Evolutionary conservation across 768 basidiomycete genomes (phyloP).

Genomic region (Boletus rubropictus): DNA sequence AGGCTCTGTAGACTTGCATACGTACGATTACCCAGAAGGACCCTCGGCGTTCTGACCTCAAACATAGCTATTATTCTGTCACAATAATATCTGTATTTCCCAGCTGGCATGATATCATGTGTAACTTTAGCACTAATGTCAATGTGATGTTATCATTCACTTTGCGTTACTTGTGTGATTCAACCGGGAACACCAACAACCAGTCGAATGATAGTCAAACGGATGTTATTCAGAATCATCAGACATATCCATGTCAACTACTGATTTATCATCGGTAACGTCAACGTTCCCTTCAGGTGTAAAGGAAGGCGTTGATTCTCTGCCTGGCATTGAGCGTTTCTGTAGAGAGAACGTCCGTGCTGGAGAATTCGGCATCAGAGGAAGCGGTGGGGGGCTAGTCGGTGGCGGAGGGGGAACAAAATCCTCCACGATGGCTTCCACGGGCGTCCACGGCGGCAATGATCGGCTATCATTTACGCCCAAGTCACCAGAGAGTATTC

Average conservation of each 20-base stretch:
- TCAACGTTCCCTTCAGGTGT: neutral
- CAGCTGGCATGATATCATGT: slow-evolving; percentile 18
- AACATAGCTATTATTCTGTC: slow-evolving; percentile 4
- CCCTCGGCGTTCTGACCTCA: slow-evolving; percentile 13
- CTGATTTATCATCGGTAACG: slow-evolving; percentile 1
- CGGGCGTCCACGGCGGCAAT: slow-evolving; percentile 20
- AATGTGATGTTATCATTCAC: slow-evolving; percentile 3
- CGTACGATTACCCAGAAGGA: slow-evolving; percentile 12
- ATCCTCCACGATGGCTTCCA: slow-evolving; percentile 9
- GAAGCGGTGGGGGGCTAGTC: slow-evolving; percentile 30
- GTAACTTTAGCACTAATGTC: slow-evolving; percentile 22
- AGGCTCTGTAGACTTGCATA: slow-evolving; percentile 12
- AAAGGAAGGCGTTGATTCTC: too few species aligned
- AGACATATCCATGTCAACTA: slow-evolving; percentile 27
- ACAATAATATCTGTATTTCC: slow-evolving; percentile 18
- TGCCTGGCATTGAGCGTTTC: neutral
- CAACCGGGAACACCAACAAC: neutral
- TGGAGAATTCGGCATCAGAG: slow-evolving; percentile 15
- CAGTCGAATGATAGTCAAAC: neutral
- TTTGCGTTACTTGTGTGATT: neutral
- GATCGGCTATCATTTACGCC: neutral
- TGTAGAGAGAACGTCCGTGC: neutral
- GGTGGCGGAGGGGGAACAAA: slow-evolving; percentile 32
- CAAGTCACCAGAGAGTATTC: slow-evolving; percentile 25
- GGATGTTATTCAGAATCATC: slow-evolving; percentile 20